Evolutionary conservation across 2,329 filamentous ascomycete genomes (phyloP).

Genomic region (Bipolaris gigantea): DNA sequence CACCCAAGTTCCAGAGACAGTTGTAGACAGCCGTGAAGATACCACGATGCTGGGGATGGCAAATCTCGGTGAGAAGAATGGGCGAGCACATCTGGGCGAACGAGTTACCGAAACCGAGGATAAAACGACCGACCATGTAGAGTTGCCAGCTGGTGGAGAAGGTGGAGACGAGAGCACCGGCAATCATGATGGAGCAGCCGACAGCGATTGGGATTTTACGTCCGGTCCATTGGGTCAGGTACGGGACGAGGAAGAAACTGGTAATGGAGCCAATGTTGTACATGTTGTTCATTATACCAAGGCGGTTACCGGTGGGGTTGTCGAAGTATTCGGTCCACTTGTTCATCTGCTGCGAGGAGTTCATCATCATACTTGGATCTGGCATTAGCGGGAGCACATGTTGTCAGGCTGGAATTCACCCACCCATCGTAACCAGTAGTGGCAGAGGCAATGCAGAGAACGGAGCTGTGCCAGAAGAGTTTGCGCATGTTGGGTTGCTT

Average conservation of each 20-base stretch:
- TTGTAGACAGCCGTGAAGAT: conserved; percentile 68
- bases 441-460: conserved; percentile 58
- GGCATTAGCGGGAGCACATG: not conserved
- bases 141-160: conserved; percentile 40
- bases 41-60: conserved; percentile 68
- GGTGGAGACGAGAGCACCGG: conserved; percentile 43
- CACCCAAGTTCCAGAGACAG: conserved; percentile 66
- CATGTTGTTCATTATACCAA: conserved; percentile 52
- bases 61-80: conserved; percentile 66
- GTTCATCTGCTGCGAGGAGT: conserved; percentile 48
- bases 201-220: conserved; percentile 47
- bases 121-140: conserved; percentile 62
- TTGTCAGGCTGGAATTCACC: conserved; percentile 9
- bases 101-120: conserved; percentile 69
- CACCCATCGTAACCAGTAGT: conserved; percentile 61
- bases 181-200: conserved; percentile 51
- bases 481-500: conserved; percentile 59
- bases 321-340: conserved; percentile 45
- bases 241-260: conserved; percentile 41
- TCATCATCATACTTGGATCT: conserved; percentile 47
- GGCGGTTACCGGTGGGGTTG: conserved; percentile 43
- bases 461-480: conserved; percentile 56
- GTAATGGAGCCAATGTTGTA: conserved; percentile 48
- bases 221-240: conserved; percentile 49
- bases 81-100: conserved; percentile 66